These are phyloP conservation scores for Lachancea meyersii DNA, from an alignment of 805 yeast genomes.

Conservation along the genomic window DNA sequence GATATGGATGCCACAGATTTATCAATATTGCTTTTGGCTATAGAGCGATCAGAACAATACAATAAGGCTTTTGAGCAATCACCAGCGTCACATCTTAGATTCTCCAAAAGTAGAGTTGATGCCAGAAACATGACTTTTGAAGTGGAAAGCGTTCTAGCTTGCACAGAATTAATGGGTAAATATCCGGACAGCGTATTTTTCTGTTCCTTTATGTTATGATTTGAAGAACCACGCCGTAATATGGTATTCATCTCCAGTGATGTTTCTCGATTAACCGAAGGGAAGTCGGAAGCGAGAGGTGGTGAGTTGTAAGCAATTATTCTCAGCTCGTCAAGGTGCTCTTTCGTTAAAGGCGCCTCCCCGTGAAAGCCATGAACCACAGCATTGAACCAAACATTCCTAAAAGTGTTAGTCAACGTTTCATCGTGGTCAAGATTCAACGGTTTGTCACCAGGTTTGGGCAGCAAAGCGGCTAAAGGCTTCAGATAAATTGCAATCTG, in stretches of 20 bases:
- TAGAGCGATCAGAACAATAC: conserved; percentile 83
- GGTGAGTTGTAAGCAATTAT: conserved; percentile 83
- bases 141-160: conserved; percentile 51
- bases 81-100: conserved; percentile 71
- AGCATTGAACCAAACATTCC: conserved; percentile 91
- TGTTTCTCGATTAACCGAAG: conserved; percentile 81
- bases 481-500: conserved; percentile 57
- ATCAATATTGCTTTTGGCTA: conserved; percentile 61
- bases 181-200: conserved; percentile 45
- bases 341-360: conserved; percentile 47
- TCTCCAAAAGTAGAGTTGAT: conserved; percentile 73
- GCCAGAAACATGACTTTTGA: conserved; percentile 84
- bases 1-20: conserved; percentile 63
- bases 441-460: conserved; percentile 46
- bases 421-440: conserved; percentile 34
- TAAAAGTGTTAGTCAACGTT: conserved; percentile 51
- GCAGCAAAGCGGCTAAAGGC: conserved; percentile 73
- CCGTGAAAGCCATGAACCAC: conserved; percentile 83
- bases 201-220: conserved; percentile 71
- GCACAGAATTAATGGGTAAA: conserved; percentile 41
- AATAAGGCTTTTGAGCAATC: conserved; percentile 69
- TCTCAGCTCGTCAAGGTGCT: conserved; percentile 45
- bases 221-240: conserved; percentile 81
- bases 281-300: conserved; percentile 73
- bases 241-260: conserved; percentile 89